These are phyloP conservation scores for Flammula alnicola DNA, from an alignment of 1,284 basidiomycete genomes.

Conservation along the genomic window DNA sequence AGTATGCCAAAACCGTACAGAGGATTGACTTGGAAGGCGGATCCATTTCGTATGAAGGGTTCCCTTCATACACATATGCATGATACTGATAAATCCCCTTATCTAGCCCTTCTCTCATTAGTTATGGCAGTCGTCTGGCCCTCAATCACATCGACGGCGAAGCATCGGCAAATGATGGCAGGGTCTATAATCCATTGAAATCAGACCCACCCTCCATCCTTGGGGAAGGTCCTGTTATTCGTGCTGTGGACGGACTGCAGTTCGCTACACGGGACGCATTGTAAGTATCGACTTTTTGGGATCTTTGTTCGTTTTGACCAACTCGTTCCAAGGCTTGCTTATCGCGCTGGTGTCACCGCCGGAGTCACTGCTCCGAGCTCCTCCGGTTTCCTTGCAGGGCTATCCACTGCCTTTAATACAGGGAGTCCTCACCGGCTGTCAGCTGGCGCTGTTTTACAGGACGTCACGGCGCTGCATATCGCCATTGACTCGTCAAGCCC, in stretches of 20 bases:
- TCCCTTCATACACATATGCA: neutral
- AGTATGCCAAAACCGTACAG: conserved; percentile 23
- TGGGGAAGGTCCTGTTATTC: conserved; percentile 58
- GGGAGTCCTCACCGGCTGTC: conserved; percentile 68
- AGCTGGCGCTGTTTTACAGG: conserved; percentile 69
- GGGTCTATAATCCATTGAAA: conserved; percentile 53
- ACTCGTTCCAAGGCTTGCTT: conserved; percentile 52
- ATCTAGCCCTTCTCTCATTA: conserved; percentile 58
- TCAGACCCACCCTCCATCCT: conserved; percentile 48
- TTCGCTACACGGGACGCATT: conserved; percentile 74
- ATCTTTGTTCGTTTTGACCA: conserved; percentile 2
- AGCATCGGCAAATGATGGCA: conserved; percentile 71
- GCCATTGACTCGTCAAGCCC: conserved; percentile 52
- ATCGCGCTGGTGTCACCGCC: conserved; percentile 66
- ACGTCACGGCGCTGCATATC: conserved; percentile 76
- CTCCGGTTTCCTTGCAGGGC: conserved; percentile 63
- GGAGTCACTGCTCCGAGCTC: conserved; percentile 68
- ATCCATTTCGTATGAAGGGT: conserved; percentile 49
- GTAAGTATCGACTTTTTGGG: conserved; percentile 42
- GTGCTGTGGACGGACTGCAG: conserved; percentile 75
- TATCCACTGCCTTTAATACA: conserved; percentile 69
- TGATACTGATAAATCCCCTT: neutral
- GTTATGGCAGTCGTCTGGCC: conserved; percentile 64
- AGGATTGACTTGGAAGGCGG: conserved; percentile 55
- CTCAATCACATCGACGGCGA: conserved; percentile 68